Percentiles rank a stretch among this genome's conserved stretches.
Evolutionary conservation across 805 yeast genomes (phyloP).

Genomic region (Spathaspora gorwiae): DNA sequence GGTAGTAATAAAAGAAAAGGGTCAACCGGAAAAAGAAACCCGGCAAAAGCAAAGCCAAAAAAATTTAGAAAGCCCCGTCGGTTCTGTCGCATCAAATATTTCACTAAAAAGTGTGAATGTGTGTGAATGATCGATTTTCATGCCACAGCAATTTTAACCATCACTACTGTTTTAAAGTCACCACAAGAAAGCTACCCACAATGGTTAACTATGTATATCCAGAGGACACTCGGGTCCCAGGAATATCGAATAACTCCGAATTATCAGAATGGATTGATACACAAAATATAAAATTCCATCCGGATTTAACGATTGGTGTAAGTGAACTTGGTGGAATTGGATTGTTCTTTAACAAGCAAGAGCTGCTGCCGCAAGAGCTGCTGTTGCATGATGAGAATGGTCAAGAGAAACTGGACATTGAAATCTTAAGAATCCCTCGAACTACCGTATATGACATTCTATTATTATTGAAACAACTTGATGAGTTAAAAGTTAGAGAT

Average conservation of each 20-base stretch:
- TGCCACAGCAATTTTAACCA: too few relatives aligned
- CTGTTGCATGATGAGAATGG: background rate
- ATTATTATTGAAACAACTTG: conserved; percentile 14
- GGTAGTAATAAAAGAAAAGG: too few relatives aligned
- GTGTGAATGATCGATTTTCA: too few relatives aligned
- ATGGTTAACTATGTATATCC: background rate
- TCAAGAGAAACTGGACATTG: conserved; percentile 6
- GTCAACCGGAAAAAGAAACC: too few relatives aligned
- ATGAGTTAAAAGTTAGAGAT: conserved; percentile 15
- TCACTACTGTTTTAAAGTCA: too few relatives aligned
- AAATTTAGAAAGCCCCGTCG: too few relatives aligned
- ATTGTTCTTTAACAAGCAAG: conserved; percentile 13
- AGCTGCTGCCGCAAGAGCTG: background rate
- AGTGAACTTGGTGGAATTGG: conserved; percentile 32
- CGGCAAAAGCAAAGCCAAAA: too few relatives aligned
- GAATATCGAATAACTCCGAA: conserved; percentile 4
- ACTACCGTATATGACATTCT: conserved; percentile 16
- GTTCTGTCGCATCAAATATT: too few relatives aligned
- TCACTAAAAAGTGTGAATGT: too few relatives aligned
- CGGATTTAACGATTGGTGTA: conserved; percentile 11
- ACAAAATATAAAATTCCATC: conserved; percentile 12
- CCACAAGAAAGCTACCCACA: too few relatives aligned
- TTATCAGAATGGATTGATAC: conserved; percentile 10
- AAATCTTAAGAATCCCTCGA: conserved; percentile 18
- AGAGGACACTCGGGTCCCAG: conserved; percentile 6